Evolutionary conservation across 257 asterid species (phyloP), one percentile per base, ranked within the genome.

Genomic region (Plantago major): DNA sequence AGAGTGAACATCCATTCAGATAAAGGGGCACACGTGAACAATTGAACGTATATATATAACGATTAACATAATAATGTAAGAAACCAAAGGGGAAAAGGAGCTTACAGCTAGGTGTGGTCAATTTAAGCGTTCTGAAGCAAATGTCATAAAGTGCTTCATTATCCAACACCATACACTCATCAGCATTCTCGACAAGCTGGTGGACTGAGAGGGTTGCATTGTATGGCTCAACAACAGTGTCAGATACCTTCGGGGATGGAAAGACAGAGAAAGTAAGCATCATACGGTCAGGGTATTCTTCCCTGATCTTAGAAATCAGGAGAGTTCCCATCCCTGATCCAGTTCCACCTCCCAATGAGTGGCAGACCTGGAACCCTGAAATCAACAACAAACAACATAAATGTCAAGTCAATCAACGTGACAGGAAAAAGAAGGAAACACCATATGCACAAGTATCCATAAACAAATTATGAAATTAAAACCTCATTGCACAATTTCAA

Each of bases 321-420:
- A 86, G 91, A 44, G 95, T 83, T 72, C 91, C 91, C 95, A 86
- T 86, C 46, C 95, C 92, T 16, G 95, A 83, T 56, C 95, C 95
- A n/a, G 95, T 86, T 46, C 95, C 91, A 76, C 95, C 95, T 55
- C 91, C 95, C 82, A 83, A 68, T 2, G 91, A 86, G 67, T 83
- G 95, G 74, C 91, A 86, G 9, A 86, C 95, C 75, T 83, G 89
- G 57, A 86, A 83, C 47, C 92, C 91, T 86, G 83, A 59, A 72
- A 64, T 10, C 42, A 51, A 43, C 43, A 43, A 8, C 51, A 42
- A 64, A 63, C 8, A 22, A 8, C 10, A 3, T 44, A 17, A 17
- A 19, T 7, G 13, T 51, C 9, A 51, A n/a, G 10, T 11, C 19
- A n/a, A 46, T 7, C 17, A 47, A 14, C 7, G 14, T 5, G 5